Evolutionary conservation across 257 asterid genomes (phyloP).

Genomic region (Fraxinus anomala): DNA sequence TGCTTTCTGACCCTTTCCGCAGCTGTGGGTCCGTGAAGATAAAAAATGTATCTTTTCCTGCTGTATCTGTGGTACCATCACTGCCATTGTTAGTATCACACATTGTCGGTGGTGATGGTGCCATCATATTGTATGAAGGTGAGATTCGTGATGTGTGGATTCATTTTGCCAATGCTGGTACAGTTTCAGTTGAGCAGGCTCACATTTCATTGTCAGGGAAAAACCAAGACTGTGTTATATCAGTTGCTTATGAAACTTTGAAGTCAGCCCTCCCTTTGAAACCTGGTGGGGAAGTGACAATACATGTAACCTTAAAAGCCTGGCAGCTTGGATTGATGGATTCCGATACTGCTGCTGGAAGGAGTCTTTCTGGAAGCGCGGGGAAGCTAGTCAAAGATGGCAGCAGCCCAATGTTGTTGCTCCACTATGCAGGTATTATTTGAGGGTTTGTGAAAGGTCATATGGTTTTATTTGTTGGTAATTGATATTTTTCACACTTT

Average conservation of each 20-base stretch:
- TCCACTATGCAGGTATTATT: slow-evolving; percentile 90
- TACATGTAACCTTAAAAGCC: slow-evolving; percentile 84
- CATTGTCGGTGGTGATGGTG: slow-evolving; percentile 87
- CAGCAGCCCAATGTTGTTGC: slow-evolving; percentile 81
- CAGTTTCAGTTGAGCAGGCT: slow-evolving; percentile 94
- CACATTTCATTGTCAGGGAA: slow-evolving; percentile 91
- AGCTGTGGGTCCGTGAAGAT: slow-evolving; percentile 86
- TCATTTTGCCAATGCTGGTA: slow-evolving; percentile 92
- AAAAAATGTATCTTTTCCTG: slow-evolving; percentile 67
- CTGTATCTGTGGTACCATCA: slow-evolving; percentile 77
- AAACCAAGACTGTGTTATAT: slow-evolving; percentile 86
- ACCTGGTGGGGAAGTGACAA: slow-evolving; percentile 94
- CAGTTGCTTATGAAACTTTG: slow-evolving; percentile 68
- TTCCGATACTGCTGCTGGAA: slow-evolving; percentile 59
- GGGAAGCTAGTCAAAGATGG: slow-evolving; percentile 79
- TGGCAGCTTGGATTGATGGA: slow-evolving; percentile 84
- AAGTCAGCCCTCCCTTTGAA: slow-evolving; percentile 80
- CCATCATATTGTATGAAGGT: slow-evolving; percentile 88
- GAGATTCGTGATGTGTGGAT: slow-evolving; percentile 95
- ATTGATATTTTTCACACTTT: slow-evolving; percentile 10
- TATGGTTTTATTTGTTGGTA: slow-evolving; percentile 14
- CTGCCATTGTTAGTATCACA: slow-evolving; percentile 79
- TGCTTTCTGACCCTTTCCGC: slow-evolving; percentile 96
- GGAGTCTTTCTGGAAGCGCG: slow-evolving; percentile 50
- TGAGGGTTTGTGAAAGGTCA: slow-evolving; percentile 15